Percentiles rank a stretch among this genome's conserved stretches.
phyloP scores from a whole-genome alignment of 2,329 filamentous ascomycete species.

The Byssoonygena ceratinophila region DNA sequence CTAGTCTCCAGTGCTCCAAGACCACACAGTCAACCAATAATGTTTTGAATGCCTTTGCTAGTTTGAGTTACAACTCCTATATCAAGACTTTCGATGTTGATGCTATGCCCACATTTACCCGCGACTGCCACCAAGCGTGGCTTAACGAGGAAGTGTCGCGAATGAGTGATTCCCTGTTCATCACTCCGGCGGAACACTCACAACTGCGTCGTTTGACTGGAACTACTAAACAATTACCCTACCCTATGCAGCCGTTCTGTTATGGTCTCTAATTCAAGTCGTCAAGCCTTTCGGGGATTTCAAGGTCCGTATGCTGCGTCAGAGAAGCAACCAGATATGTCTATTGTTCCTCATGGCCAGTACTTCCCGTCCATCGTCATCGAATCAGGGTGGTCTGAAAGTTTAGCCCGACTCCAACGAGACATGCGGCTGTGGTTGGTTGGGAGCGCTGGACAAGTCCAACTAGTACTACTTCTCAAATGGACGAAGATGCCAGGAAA shows the following conservation, averaged over 20 bases:
- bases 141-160: not conserved
- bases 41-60: not conserved
- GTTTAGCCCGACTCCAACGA: slow-evolving; percentile 1
- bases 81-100: slow-evolving; percentile 8
- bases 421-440: slow-evolving; percentile 14
- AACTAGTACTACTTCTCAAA: slow-evolving; percentile 11
- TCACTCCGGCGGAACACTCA: not conserved
- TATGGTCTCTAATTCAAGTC: not conserved
- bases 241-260: not conserved
- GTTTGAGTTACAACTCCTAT: slow-evolving; percentile 7
- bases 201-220: not conserved
- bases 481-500: slow-evolving; percentile 8
- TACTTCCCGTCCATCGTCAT: slow-evolving; percentile 11
- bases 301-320: slow-evolving; percentile 3
- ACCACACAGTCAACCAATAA: not conserved
- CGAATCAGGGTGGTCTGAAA: slow-evolving; percentile 14
- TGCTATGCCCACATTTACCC: slow-evolving; percentile 5
- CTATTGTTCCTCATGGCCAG: not conserved
- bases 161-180: slow-evolving; percentile 4
- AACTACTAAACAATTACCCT: slow-evolving; percentile 4
- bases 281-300: slow-evolving; percentile 5
- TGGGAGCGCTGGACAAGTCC: slow-evolving; percentile 4
- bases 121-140: slow-evolving; percentile 8
- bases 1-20: not conserved
- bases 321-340: slow-evolving; percentile 12